A percentile compares a stretch with the other conserved stretches of the same genome.
phyloP scores from a whole-genome alignment of 768 basidiomycete genomes.

The Termitomyces sp. region DNA sequence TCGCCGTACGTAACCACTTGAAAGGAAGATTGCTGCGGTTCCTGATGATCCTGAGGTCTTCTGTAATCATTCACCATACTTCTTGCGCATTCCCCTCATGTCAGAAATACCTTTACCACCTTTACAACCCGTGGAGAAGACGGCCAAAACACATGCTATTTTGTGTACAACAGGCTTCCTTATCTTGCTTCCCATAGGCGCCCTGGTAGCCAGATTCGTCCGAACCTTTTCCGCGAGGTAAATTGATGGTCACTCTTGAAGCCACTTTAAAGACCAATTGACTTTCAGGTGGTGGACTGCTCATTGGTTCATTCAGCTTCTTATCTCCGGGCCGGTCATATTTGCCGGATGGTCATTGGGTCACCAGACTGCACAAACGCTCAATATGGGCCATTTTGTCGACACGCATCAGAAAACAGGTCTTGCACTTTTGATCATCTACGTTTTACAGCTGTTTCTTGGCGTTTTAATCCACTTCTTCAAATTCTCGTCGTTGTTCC shows the following conservation, averaged over 20 bases:
- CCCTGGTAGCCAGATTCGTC: constrained; percentile 45
- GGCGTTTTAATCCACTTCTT: constrained; percentile 48
- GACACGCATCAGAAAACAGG: constrained; percentile 50
- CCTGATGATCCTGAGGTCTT: not conserved
- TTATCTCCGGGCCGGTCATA: constrained; percentile 49
- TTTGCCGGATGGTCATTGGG: constrained; percentile 43
- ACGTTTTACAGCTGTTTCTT: constrained; percentile 41
- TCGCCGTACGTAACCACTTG: not conserved
- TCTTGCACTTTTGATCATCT: constrained; percentile 46
- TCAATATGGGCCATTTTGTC: constrained; percentile 25
- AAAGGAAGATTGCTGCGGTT: not conserved
- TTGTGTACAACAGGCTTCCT: constrained; percentile 43
- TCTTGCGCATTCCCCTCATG: not conserved
- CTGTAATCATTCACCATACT: not conserved
- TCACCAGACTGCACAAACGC: constrained; percentile 24
- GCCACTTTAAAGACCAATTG: not conserved
- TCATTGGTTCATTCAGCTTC: constrained; percentile 44
- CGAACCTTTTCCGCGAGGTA: constrained; percentile 44
- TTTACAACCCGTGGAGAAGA: constrained; percentile 23
- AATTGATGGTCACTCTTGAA: constrained; percentile 11
- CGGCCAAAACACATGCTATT: constrained; percentile 42
- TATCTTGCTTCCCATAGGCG: constrained; percentile 53
- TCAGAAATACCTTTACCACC: not conserved
- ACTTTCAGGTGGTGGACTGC: constrained; percentile 40
- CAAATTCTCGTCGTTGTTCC: constrained; percentile 35